Evolutionary conservation across 179 eudicot species (phyloP).

Genomic region (Spergularia azorica): DNA sequence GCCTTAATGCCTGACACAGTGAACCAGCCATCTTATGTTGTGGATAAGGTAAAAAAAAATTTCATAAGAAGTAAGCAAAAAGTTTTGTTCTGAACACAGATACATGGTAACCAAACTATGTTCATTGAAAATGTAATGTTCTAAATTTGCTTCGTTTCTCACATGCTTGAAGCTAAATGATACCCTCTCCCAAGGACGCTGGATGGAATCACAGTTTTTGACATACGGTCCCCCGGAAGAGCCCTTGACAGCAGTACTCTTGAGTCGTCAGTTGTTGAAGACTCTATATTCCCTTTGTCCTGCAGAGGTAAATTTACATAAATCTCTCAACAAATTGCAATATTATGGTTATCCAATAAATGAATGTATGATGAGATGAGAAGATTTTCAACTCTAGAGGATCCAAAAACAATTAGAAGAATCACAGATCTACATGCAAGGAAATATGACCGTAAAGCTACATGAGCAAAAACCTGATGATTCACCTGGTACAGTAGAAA

Average conservation of each 20-base stretch:
- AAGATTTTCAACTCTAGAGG: background rate
- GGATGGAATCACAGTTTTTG: conserved; percentile 35
- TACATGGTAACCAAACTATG: too few species aligned
- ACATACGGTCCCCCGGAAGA: conserved; percentile 31
- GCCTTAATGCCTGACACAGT: conserved; percentile 37
- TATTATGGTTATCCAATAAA: background rate
- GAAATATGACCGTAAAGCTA: background rate
- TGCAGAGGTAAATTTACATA: conserved; percentile 36
- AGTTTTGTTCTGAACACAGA: conserved; percentile 28
- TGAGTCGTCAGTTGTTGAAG: conserved; percentile 28
- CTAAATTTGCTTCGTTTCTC: background rate
- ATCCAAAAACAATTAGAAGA: too few species aligned
- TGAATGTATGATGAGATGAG: background rate
- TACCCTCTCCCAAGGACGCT: conserved; percentile 26
- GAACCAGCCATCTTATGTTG: conserved; percentile 42
- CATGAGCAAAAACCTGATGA: too few species aligned
- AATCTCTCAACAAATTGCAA: background rate
- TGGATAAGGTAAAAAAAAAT: conserved; percentile 38
- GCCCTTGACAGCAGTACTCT: conserved; percentile 23
- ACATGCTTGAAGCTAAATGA: conserved; percentile 6
- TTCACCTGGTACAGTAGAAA: too few species aligned
- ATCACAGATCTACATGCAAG: background rate
- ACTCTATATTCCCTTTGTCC: conserved; percentile 31
- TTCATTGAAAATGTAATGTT: background rate
- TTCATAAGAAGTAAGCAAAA: conserved; percentile 7